A percentile compares a stretch with the other conserved stretches of the same genome.
Evolutionary conservation across 1,284 basidiomycete genomes (phyloP).

Genomic region (Tylopilus sp.): DNA sequence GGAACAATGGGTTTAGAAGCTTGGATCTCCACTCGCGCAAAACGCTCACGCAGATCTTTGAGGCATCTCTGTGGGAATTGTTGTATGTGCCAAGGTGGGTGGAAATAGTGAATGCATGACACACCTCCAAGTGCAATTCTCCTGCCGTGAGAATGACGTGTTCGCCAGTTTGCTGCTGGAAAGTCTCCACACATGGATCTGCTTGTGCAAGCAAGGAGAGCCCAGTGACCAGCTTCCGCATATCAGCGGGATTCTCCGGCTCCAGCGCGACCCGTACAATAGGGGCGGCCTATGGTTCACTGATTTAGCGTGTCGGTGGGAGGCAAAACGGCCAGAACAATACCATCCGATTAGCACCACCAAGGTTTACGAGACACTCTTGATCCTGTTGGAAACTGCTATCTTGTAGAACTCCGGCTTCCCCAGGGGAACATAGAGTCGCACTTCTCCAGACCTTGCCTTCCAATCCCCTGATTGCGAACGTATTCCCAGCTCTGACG

Average conservation of each 20-base stretch:
- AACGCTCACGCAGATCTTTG: conserved; percentile 91
- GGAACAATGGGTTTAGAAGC: conserved; percentile 95
- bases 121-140: conserved; percentile 91
- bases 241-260: conserved; percentile 83
- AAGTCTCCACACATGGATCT: conserved; percentile 95
- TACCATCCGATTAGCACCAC: conserved; percentile 69
- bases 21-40: conserved; percentile 90
- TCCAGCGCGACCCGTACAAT: conserved; percentile 97
- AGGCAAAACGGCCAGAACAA: conserved; percentile 9
- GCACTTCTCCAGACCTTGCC: conserved; percentile 89
- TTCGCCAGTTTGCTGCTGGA: conserved; percentile 96
- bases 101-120: conserved; percentile 8
- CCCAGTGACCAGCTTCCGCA: conserved; percentile 87
- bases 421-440: conserved; percentile 74
- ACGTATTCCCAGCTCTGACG: conserved; percentile 94
- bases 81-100: background rate
- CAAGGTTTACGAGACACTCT: conserved; percentile 76
- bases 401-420: conserved; percentile 39
- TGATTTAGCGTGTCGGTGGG: conserved; percentile 3
- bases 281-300: conserved; percentile 59
- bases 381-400: conserved; percentile 38
- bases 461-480: conserved; percentile 87
- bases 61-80: conserved; percentile 69
- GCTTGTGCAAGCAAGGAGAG: conserved; percentile 89
- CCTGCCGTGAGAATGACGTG: conserved; percentile 96